These are phyloP conservation scores for Mortierella hygrophila DNA, from an alignment of 192 early-diverging fungal genomes.

Conservation along the genomic window DNA sequence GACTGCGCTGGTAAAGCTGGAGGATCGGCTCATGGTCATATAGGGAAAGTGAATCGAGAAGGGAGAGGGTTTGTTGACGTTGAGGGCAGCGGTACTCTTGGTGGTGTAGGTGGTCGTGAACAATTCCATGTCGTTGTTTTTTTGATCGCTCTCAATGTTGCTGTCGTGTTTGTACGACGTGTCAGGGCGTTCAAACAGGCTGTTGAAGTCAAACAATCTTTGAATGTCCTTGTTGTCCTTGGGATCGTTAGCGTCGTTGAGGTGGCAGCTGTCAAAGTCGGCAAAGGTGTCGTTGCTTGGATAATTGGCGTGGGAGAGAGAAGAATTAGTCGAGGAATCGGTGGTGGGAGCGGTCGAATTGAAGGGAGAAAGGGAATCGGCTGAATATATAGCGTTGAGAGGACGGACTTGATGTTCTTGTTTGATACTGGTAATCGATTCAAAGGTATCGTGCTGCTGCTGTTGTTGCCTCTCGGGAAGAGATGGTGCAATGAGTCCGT, in stretches of 20 bases:
- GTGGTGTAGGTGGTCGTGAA: neutral
- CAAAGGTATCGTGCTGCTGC: neutral
- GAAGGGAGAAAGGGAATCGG: neutral
- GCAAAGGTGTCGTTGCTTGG: neutral
- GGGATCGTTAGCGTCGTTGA: neutral
- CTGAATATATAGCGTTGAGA: neutral
- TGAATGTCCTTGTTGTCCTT: neutral
- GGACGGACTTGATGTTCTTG: neutral
- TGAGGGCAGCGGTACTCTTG: neutral
- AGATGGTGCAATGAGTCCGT: neutral
- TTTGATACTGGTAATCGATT: neutral
- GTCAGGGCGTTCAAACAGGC: neutral
- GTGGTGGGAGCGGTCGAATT: neutral
- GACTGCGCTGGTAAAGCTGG: conserved; percentile 5
- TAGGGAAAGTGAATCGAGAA: neutral
- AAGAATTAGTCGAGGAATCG: neutral
- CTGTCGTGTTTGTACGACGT: neutral
- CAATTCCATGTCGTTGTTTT: conserved; percentile 6
- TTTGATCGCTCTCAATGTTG: neutral
- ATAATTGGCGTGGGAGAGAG: neutral
- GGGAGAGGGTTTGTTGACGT: conserved; percentile 10
- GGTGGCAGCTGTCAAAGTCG: neutral
- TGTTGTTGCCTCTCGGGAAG: neutral
- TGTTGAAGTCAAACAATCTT: neutral
- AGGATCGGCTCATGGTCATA: conserved; percentile 19